Evolutionary conservation across 2,329 filamentous ascomycete genomes (phyloP).

Genomic region (Paraphoma chrysanthemicola): DNA sequence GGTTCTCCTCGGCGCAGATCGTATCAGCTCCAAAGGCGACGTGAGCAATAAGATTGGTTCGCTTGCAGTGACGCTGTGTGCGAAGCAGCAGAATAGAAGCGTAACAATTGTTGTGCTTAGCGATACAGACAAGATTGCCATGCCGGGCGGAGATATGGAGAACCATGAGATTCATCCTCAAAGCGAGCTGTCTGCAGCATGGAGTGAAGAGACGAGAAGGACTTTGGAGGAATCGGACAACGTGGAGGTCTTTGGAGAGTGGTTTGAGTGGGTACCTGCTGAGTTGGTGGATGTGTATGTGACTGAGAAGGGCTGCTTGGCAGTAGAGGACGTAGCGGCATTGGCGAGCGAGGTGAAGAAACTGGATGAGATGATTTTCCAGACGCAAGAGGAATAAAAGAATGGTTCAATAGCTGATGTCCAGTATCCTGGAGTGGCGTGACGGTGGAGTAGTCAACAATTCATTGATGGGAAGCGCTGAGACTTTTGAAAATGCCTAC

Average conservation of each 20-base stretch:
- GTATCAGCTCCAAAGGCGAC: conserved; percentile 63
- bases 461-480: background rate
- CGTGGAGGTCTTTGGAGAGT: conserved; percentile 48
- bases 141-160: background rate
- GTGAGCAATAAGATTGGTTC: conserved; percentile 74
- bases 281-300: conserved; percentile 38
- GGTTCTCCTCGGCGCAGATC: conserved; percentile 69
- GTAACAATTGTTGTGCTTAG: conserved; percentile 63
- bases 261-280: conserved; percentile 43
- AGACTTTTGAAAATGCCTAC: conserved; percentile 16
- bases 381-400: conserved; percentile 1
- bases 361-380: conserved; percentile 30
- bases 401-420: too few relatives aligned
- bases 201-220: conserved; percentile 43
- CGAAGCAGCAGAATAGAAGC: conserved; percentile 56
- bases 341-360: conserved; percentile 18
- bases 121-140: conserved; percentile 67
- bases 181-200: conserved; percentile 58
- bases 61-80: conserved; percentile 63
- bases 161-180: conserved; percentile 50
- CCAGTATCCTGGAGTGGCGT: too few relatives aligned
- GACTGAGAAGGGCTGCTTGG: conserved; percentile 34
- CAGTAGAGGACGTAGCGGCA: conserved; percentile 18
- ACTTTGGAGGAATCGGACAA: conserved; percentile 29
- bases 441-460: background rate